phyloP scores from a whole-genome alignment of 2,329 filamentous ascomycete genomes.

The Fusarium mexicanum region DNA sequence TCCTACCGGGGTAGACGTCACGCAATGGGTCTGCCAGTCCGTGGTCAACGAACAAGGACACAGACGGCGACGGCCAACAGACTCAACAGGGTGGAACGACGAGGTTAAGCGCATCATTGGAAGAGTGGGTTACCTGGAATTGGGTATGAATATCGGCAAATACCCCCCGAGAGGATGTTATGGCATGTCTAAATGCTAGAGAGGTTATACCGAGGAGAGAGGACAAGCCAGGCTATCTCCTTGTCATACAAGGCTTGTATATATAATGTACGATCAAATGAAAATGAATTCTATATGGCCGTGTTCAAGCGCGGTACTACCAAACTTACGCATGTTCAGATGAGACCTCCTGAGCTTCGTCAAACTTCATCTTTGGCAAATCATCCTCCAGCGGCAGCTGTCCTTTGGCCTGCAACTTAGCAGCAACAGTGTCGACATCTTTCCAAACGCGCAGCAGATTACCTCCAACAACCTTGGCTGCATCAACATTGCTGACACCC shows the following conservation, averaged over 20 bases:
- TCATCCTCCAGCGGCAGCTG: slow-evolving; percentile 65
- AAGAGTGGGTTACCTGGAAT: neutral
- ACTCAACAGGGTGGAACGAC: slow-evolving; percentile 66
- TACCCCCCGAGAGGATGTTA: neutral
- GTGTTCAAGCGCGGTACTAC: neutral
- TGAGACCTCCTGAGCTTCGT: slow-evolving; percentile 2
- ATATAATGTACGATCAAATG: slow-evolving; percentile 44
- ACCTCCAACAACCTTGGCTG: slow-evolving; percentile 77
- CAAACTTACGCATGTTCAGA: neutral
- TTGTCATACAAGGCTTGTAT: slow-evolving; percentile 46
- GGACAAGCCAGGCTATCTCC: slow-evolving; percentile 14
- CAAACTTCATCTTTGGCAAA: slow-evolving; percentile 27
- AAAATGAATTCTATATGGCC: slow-evolving; percentile 22
- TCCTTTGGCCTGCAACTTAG: slow-evolving; percentile 68
- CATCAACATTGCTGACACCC: slow-evolving; percentile 79
- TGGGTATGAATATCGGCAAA: neutral
- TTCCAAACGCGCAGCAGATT: slow-evolving; percentile 88
- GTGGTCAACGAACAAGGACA: slow-evolving; percentile 87
- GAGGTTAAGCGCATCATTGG: slow-evolving; percentile 33
- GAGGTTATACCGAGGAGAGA: slow-evolving; percentile 2
- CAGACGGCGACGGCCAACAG: slow-evolving; percentile 71
- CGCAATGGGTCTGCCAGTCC: slow-evolving; percentile 89
- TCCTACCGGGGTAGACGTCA: slow-evolving; percentile 89
- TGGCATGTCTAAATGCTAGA: neutral
- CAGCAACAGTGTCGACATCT: slow-evolving; percentile 78